Evolutionary conservation across 2,329 filamentous ascomycete genomes (phyloP), one percentile per base, ranked within the genome.

Genomic region (Tympanopsis confertula): DNA sequence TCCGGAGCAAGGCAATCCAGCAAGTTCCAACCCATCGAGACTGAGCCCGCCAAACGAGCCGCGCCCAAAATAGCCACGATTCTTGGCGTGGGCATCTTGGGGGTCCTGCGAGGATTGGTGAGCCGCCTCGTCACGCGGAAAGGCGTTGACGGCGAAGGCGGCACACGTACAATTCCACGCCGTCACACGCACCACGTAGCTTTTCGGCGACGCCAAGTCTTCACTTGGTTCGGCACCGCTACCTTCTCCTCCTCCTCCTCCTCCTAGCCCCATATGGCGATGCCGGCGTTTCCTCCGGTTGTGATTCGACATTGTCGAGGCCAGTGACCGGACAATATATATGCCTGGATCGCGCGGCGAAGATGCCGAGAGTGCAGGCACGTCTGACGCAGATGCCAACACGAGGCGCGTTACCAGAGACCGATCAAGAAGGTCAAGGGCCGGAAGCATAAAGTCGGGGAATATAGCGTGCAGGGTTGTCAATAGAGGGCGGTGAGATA

Each of bases 131-230:
- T 26, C 36, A 14, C 58, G 55, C 2, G 68, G 66, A 47, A 87
- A 88, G 2, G 80, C 73, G 15, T 79, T 67, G 44, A 93, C 79
- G 0, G 81, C 71, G 56, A 96, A 96, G 1, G 78, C 79, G 3
- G 87, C 82, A 62, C 91, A 98, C 1, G 77, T 85, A 58, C 91
- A 98, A 56, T 82, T 87, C 91, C 91, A 96, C 1, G 81, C 75
- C 1, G 56, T 48, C 2, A 88, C 68, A 7, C 79, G 74, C 13
- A 96, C 83, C 47, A 84, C 66, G 58, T 95, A 93, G 37, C 52
- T 50, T 26, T 35, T 42, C 20, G 55, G 55, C n/a, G 13, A 28
- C 40, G 37, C 35, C 15, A 36, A 22, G 49, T 44, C 29, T 44
- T 47, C 17, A 48, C 49, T 43, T 36, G 44, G 7, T n/a, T 26